Conservation (phyloP, 805 yeast genomes). For the Candida manassasensis region DNA sequence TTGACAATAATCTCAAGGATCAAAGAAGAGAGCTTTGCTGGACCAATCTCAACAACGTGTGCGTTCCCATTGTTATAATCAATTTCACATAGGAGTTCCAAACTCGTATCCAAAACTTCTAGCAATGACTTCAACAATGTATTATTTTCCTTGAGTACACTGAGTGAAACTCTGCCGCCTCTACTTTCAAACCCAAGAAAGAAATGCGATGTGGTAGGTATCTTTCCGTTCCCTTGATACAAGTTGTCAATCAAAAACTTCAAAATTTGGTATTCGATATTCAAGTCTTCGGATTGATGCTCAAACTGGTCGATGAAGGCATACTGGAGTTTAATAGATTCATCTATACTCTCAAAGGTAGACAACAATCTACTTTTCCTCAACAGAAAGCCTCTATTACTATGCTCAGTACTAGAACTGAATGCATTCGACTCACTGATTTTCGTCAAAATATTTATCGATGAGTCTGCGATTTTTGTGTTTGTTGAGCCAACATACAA, state of each 20-base stretch:
- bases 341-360: slow-evolving; percentile 71
- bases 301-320: slow-evolving; percentile 67
- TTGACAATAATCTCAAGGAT: slow-evolving; percentile 59
- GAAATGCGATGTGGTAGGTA: slow-evolving; percentile 63
- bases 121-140: slow-evolving; percentile 57
- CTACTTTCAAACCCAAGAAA: slow-evolving; percentile 64
- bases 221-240: slow-evolving; percentile 28
- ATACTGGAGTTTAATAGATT: slow-evolving; percentile 66
- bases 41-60: slow-evolving; percentile 44
- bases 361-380: slow-evolving; percentile 61
- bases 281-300: slow-evolving; percentile 34
- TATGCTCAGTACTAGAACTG: slow-evolving; percentile 13
- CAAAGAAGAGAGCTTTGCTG: slow-evolving; percentile 54
- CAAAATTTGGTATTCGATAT: slow-evolving; percentile 54
- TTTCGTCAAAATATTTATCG: slow-evolving; percentile 50
- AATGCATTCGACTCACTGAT: slow-evolving; percentile 50
- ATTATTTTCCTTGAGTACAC: slow-evolving; percentile 42
- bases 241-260: slow-evolving; percentile 53
- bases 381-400: slow-evolving; percentile 23
- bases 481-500: slow-evolving; percentile 64
- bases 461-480: slow-evolving; percentile 43
- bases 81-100: slow-evolving; percentile 37
- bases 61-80: slow-evolving; percentile 29
- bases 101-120: slow-evolving; percentile 43
- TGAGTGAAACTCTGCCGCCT: slow-evolving; percentile 45